These are phyloP conservation scores for Colletotrichum abscissum DNA, from an alignment of 2,329 filamentous ascomycete genomes.

Conservation along the genomic window DNA sequence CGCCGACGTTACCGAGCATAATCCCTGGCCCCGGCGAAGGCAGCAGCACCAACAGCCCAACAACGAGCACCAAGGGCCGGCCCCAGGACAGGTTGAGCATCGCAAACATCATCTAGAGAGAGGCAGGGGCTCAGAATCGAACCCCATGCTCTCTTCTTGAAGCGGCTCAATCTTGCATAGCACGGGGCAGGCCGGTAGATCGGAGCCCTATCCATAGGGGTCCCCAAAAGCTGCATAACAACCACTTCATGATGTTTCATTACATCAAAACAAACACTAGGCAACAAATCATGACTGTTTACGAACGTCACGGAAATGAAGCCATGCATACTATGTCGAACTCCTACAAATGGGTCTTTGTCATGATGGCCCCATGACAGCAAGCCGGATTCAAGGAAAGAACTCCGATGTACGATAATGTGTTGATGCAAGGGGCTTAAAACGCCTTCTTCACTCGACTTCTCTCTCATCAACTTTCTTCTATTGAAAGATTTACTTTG, in stretches of 20 bases:
- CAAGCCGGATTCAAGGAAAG: background rate
- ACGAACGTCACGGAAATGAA: slow-evolving; percentile 25
- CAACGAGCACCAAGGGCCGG: slow-evolving; percentile 39
- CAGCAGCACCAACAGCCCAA: slow-evolving; percentile 44
- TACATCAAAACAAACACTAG: background rate
- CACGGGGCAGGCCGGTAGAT: background rate
- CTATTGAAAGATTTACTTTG: background rate
- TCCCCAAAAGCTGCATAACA: background rate
- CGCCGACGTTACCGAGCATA: slow-evolving; percentile 39
- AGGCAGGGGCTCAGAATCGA: background rate
- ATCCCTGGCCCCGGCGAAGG: slow-evolving; percentile 33
- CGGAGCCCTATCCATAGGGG: background rate
- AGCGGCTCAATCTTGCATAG: background rate
- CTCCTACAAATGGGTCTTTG: background rate
- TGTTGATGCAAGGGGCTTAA: slow-evolving; percentile 15
- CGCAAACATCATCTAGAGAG: slow-evolving; percentile 55
- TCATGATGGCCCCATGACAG: background rate
- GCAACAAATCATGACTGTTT: slow-evolving; percentile 28
- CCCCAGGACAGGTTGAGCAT: slow-evolving; percentile 52
- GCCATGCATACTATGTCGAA: slow-evolving; percentile 1
- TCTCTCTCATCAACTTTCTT: background rate
- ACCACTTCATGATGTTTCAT: background rate
- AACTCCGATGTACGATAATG: slow-evolving; percentile 29
- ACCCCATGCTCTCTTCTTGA: background rate
- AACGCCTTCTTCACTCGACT: background rate